Conservation (phyloP, 164 flowering plant species). For the Aristolochia fimbriata region DNA sequence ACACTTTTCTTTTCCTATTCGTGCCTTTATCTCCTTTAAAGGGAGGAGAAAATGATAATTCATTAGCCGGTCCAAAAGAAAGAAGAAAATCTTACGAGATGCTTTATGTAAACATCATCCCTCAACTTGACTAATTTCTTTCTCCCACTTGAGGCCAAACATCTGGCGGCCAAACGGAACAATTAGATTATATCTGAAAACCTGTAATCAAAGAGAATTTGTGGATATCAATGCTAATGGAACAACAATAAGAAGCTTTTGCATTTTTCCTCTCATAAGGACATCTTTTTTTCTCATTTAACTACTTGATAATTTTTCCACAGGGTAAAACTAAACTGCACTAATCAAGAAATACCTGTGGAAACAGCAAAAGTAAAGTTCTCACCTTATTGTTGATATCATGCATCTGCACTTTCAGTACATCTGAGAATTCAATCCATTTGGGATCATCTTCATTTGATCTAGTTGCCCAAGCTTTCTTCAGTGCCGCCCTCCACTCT, state of each 20-base stretch:
- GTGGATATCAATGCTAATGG: not conserved
- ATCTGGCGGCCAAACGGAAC: conserved; percentile 93
- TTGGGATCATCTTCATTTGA: conserved; percentile 25
- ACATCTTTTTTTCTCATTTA: too few species aligned
- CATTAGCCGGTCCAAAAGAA: too few species aligned
- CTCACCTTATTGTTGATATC: conserved; percentile 66
- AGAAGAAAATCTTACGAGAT: too few species aligned
- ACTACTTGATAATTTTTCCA: too few species aligned
- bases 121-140: conserved; percentile 51
- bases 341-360: too few species aligned
- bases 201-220: conserved; percentile 34
- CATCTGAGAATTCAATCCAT: conserved; percentile 53
- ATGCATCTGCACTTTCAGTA: conserved; percentile 44
- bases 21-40: too few species aligned
- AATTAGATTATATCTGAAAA: conserved; percentile 77
- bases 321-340: too few species aligned
- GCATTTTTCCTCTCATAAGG: too few species aligned
- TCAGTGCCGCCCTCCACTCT: conserved; percentile 58
- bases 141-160: conserved; percentile 89
- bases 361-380: not conserved
- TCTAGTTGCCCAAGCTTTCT: conserved; percentile 47
- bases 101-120: conserved; percentile 4
- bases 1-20: too few species aligned
- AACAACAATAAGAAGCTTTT: not conserved
- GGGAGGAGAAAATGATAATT: too few species aligned